phyloP scores from a whole-genome alignment of 2,329 filamentous ascomycete genomes.

The Cadophora sp. region DNA sequence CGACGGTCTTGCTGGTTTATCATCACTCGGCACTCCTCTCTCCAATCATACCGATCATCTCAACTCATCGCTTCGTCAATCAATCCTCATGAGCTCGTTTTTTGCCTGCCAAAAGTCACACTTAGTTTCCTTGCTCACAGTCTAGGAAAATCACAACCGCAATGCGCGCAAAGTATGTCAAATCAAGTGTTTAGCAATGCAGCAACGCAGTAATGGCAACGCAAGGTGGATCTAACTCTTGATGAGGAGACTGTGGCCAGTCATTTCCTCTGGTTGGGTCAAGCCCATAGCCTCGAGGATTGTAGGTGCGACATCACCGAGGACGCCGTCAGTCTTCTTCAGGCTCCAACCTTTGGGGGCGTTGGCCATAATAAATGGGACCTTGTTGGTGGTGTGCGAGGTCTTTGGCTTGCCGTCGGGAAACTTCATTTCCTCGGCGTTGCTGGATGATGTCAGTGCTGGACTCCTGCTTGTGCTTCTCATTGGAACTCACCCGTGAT shows the following conservation, averaged over 20 bases:
- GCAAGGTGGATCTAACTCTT: conserved; percentile 57
- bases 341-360: conserved; percentile 88
- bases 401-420: conserved; percentile 96
- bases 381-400: conserved; percentile 96
- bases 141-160: conserved; percentile 15
- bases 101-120: conserved; percentile 36
- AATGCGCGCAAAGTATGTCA: conserved; percentile 1
- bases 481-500: conserved; percentile 81
- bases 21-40: conserved; percentile 7
- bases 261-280: conserved; percentile 90
- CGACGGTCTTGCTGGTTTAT: conserved; percentile 1
- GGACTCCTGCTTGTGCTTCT: no score
- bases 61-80: conserved; percentile 19
- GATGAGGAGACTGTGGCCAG: conserved; percentile 80
- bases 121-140: conserved; percentile 30
- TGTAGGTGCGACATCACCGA: conserved; percentile 97
- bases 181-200: conserved; percentile 7
- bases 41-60: conserved; percentile 5
- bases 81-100: conserved; percentile 42
- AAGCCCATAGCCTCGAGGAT: conserved; percentile 90
- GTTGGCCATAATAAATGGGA: conserved; percentile 98
- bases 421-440: conserved; percentile 99
- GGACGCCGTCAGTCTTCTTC: conserved; percentile 78
- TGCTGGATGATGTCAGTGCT: conserved; percentile 51
- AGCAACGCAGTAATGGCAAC: conserved; percentile 13